Base-by-base conservation (phyloP, 495 filamentous ascomycete genomes). In the Hypoxylon lienhwacheense region DNA sequence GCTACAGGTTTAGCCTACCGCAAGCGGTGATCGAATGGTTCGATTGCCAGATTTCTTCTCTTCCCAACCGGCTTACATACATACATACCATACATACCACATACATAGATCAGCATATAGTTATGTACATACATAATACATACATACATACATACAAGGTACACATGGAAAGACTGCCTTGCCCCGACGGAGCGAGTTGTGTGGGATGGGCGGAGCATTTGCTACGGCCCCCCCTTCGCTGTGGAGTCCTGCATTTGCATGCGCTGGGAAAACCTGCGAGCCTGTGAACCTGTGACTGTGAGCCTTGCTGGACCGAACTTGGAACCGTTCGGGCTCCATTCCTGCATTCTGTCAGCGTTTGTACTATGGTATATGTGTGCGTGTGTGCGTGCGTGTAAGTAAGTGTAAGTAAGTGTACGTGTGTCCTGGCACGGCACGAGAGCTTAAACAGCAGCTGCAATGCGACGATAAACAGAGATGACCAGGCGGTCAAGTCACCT, bases 401-500 rank as follows among this genome's bases (percentile, higher is more conserved):
- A n/a, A n/a, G n/a, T n/a, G n/a, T n/a, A n/a, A n/a, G n/a, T n/a
- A n/a, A n/a, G n/a, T n/a, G n/a, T n/a, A n/a, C n/a, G n/a, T 45
- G 17, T 54, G 35, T 53, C 43, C 48, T 53, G 32, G 55, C 43
- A 55, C 56, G 39, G 50, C 44, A 39, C 50, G 48, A 60, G 37
- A 48, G 50, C 39, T 54, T 60, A 51, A 50, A 17, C 29, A 32
- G 42, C 21, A 44, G 58, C 52, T 61, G 52, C 52, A 56, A 55
- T 61, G 58, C 46, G 41, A 61, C 47, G 41, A 45, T 52, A 44
- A 46, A 33, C 28, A 53, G 24, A 14, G n/a, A n/a, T n/a, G n/a
- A 40, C 56, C 22, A 59, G 17, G 50, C 55, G 55, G 55, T 59
- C 55, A 44, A 31, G 8, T 34, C 25, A 19, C 29, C 33, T 14